phyloP scores from a whole-genome alignment of 768 basidiomycete genomes.

The Antrodiella citrinella region DNA sequence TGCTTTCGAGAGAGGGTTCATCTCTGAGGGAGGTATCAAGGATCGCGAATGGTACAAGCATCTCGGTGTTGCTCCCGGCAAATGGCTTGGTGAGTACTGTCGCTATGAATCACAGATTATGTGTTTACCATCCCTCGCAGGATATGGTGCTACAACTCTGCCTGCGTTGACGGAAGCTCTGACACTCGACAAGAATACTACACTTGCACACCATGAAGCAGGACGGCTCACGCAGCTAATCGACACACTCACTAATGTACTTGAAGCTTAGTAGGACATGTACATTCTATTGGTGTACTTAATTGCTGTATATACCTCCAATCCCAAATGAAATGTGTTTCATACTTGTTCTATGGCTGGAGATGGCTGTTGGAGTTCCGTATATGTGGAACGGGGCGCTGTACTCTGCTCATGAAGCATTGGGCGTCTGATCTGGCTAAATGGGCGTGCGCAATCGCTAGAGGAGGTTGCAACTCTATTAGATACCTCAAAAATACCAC shows the following conservation, averaged over 20 bases:
- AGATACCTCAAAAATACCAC: no score
- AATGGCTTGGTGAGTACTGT: slow-evolving; percentile 60
- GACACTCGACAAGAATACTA: slow-evolving; percentile 55
- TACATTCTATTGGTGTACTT: no score
- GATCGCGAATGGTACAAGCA: slow-evolving; percentile 83
- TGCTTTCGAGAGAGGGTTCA: slow-evolving; percentile 73
- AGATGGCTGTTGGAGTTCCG: no score
- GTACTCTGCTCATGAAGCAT: not conserved
- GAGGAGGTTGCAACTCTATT: no score
- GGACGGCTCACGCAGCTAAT: slow-evolving; percentile 46
- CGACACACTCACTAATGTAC: slow-evolving; percentile 17
- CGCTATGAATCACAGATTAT: not conserved
- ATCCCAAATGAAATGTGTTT: no score
- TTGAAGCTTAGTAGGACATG: not conserved
- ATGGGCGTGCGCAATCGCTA: not conserved
- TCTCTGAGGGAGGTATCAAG: slow-evolving; percentile 68
- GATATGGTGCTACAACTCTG: slow-evolving; percentile 80
- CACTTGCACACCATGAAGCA: slow-evolving; percentile 53
- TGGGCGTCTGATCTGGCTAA: not conserved
- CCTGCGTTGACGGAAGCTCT: slow-evolving; percentile 77
- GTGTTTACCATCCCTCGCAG: slow-evolving; percentile 26
- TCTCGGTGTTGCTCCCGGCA: slow-evolving; percentile 80
- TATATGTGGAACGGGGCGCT: no score
- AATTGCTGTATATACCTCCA: no score
- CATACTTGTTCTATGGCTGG: not conserved